These are phyloP conservation scores for Lentinula lateritia DNA, from an alignment of 768 basidiomycete species.

Conservation along the genomic window DNA sequence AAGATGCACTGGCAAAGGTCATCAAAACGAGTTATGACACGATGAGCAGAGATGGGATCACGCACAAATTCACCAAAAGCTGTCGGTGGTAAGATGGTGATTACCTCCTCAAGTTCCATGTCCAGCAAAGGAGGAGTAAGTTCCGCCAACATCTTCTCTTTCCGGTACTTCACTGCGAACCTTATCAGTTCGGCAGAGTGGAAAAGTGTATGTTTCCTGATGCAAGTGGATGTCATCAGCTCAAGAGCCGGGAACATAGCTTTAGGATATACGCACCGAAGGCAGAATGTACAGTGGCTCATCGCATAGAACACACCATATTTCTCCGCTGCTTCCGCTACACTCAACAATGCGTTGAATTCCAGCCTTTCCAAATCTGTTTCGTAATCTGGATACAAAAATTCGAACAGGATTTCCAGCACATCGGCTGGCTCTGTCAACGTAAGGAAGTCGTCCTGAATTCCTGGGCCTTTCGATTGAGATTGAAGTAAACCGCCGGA, in stretches of 20 bases:
- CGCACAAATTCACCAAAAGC: constrained; percentile 2
- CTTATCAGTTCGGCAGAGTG: not conserved
- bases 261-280: not conserved
- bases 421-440: not conserved
- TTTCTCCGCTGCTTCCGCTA: constrained; percentile 3
- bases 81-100: not conserved
- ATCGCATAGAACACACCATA: constrained; percentile 1
- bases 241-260: not conserved
- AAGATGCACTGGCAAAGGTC: not conserved
- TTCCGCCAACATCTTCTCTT: not conserved
- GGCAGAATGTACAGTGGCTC: constrained; percentile 1
- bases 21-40: not conserved
- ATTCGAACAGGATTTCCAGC: not conserved
- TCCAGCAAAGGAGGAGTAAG: not conserved
- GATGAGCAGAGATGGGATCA: not conserved
- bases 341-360: not conserved
- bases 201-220: not conserved
- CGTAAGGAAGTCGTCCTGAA: not conserved
- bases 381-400: constrained; percentile 3
- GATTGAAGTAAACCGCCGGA: not conserved
- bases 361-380: not conserved
- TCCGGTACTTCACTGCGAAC: not conserved
- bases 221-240: not conserved
- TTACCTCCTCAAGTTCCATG: not conserved
- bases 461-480: not conserved